Evolutionary conservation across 1,284 basidiomycete species (phyloP).

Genomic region (Coniferiporia sulphurascens): DNA sequence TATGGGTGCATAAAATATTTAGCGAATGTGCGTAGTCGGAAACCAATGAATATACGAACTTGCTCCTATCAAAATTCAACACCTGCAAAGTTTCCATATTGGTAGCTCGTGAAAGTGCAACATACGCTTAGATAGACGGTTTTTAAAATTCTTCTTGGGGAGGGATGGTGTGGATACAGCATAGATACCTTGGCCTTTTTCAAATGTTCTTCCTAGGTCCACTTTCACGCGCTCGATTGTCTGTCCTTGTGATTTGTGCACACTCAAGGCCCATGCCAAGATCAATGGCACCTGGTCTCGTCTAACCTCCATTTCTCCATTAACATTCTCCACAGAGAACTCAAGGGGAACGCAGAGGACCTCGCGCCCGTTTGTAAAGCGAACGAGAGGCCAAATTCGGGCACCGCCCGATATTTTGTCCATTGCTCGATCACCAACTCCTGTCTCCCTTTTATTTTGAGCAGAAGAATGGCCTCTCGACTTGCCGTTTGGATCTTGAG

Average conservation of each 20-base stretch:
- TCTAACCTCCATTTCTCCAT: conserved; percentile 22
- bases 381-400: conserved; percentile 30
- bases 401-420: not conserved
- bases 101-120: conserved; percentile 90
- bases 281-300: conserved; percentile 52
- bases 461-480: not conserved
- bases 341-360: conserved; percentile 14
- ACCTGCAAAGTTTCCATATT: conserved; percentile 81
- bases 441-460: not conserved
- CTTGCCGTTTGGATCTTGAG: not conserved
- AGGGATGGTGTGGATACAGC: not conserved
- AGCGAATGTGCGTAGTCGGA: conserved; percentile 1
- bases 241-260: conserved; percentile 87
- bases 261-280: conserved; percentile 76
- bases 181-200: conserved; percentile 68
- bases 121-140: conserved; percentile 63
- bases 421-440: not conserved
- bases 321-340: conserved; percentile 23
- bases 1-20: conserved; percentile 21
- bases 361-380: conserved; percentile 27
- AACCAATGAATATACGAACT: conserved; percentile 41
- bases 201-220: conserved; percentile 63
- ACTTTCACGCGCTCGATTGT: conserved; percentile 75
- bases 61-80: conserved; percentile 68
- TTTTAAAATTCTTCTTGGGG: conserved; percentile 1